Evolutionary conservation across 2,329 filamentous ascomycete genomes (phyloP).

Genomic region (Aspergillus oerlinghausenensis): DNA sequence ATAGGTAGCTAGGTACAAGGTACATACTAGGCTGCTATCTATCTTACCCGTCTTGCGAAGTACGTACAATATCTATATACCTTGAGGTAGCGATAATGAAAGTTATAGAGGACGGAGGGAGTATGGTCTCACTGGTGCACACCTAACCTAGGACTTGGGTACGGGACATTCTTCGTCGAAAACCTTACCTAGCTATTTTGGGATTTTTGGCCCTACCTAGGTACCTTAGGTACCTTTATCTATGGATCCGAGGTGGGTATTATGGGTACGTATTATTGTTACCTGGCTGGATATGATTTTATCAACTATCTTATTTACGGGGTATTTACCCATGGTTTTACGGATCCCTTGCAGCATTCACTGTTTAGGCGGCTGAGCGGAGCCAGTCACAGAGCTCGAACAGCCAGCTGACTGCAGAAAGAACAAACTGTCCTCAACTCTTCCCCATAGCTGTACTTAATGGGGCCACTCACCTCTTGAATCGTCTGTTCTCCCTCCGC

Average conservation of each 20-base stretch:
- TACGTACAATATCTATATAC: no score
- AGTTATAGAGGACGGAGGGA: not conserved
- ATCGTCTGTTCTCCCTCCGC: not conserved
- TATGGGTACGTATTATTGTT: not conserved
- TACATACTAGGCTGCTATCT: no score
- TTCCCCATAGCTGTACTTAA: conserved; percentile 15
- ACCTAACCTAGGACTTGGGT: no score
- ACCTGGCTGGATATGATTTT: not conserved
- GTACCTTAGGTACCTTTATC: no score
- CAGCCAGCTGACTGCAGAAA: conserved; percentile 26
- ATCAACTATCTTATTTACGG: not conserved
- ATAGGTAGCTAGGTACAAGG: no score
- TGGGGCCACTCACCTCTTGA: conserved; percentile 5
- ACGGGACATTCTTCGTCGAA: not conserved
- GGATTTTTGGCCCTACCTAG: no score
- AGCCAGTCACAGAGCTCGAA: conserved; percentile 24
- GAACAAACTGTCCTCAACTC: conserved; percentile 42
- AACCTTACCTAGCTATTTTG: not conserved
- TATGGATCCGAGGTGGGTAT: not conserved
- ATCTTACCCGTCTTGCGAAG: no score
- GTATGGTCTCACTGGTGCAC: no score
- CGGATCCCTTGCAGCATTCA: conserved; percentile 17
- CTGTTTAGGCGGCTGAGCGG: conserved; percentile 16
- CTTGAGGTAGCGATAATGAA: not conserved
- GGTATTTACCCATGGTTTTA: not conserved